Conservation (phyloP, 345 rosid species). For the Arabidopsis suecica region DNA sequence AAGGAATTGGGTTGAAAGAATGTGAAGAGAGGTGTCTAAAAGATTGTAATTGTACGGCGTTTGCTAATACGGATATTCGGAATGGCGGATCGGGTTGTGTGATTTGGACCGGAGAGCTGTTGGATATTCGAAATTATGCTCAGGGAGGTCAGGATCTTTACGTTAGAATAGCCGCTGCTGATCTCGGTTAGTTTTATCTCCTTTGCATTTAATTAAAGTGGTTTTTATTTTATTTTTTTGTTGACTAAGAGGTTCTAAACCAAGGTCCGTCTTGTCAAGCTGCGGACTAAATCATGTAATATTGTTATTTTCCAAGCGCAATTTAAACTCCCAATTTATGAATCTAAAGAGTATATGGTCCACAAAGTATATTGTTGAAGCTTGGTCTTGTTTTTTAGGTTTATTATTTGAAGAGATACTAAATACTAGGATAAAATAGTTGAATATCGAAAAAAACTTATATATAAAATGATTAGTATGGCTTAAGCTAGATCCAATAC, state of each 20-base stretch:
- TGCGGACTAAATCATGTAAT: no score
- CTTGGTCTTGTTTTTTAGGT: no score
- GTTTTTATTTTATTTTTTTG: not conserved
- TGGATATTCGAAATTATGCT: conserved; percentile 42
- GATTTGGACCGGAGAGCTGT: conserved; percentile 48
- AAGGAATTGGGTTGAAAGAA: conserved; percentile 20
- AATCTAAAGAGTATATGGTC: no score
- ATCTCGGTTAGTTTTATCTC: not conserved
- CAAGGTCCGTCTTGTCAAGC: no score
- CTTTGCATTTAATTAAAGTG: not conserved
- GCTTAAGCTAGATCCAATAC: no score
- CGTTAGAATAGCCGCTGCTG: not conserved
- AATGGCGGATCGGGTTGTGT: conserved; percentile 47
- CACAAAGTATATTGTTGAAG: no score
- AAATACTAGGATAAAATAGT: no score
- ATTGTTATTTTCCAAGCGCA: no score
- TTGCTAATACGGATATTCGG: conserved; percentile 25
- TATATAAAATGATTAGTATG: no score
- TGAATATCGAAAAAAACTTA: no score
- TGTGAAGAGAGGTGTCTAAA: conserved; percentile 45
- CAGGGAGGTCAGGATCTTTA: not conserved
- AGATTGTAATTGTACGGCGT: conserved; percentile 53
- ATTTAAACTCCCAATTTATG: no score
- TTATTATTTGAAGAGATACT: no score
- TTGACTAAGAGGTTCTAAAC: not conserved